Conservation (phyloP, 129 eudicot species). For the Centaurea solstitialis region DNA sequence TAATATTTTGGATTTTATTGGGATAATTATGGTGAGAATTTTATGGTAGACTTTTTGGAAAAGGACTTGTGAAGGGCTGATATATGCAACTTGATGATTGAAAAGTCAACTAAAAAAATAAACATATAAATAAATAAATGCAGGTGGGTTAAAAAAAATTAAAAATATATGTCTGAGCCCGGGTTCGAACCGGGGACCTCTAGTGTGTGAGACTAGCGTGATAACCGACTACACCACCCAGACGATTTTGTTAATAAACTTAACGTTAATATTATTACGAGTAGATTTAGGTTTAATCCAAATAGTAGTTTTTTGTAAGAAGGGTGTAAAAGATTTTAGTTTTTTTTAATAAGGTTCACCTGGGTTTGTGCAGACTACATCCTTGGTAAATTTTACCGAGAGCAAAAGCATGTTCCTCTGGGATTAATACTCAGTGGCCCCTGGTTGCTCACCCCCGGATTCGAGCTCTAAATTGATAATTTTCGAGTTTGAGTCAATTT, state of each 20-base stretch:
- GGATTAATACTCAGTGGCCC: no score
- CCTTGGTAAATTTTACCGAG: no score
- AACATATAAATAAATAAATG: background rate
- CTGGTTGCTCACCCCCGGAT: no score
- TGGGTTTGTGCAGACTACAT: no score
- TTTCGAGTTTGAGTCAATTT: no score
- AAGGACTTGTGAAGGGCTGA: background rate
- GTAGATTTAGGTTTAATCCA: no score
- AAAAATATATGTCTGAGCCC: constrained; percentile 67
- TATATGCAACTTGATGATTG: constrained; percentile 6
- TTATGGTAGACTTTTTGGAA: constrained; percentile 12
- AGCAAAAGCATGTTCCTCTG: no score
- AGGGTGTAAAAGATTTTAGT: no score
- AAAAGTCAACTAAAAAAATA: constrained; percentile 11
- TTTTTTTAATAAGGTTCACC: no score
- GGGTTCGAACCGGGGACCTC: constrained; percentile 99
- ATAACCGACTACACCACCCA: constrained; percentile 97
- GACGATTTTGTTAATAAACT: constrained; percentile 12
- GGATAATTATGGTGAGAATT: background rate
- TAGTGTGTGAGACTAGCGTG: constrained; percentile 92
- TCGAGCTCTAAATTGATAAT: no score
- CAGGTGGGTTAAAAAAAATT: background rate
- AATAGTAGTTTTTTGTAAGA: no score
- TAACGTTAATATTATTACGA: background rate
- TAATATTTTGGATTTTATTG: constrained; percentile 4